Percentiles rank a stretch among this genome's conserved stretches.
These are phyloP conservation scores for Coffea canephora DNA, from an alignment of 257 asterid species.

Conservation along the genomic window DNA sequence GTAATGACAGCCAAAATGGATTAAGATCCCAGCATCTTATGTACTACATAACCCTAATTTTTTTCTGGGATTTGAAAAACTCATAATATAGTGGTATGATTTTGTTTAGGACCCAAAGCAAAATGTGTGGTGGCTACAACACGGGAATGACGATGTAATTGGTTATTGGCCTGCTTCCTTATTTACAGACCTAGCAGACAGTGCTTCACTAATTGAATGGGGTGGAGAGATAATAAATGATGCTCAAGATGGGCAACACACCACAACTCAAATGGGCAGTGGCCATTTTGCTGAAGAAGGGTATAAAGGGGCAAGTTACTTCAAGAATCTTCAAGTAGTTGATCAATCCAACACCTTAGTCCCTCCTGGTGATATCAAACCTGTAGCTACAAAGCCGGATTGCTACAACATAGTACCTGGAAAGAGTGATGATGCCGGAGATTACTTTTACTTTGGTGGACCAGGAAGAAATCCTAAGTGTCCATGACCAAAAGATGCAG, in stretches of 20 bases:
- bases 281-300: constrained; percentile 22
- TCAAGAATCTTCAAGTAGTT: constrained; percentile 12
- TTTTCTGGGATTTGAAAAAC: too few species aligned
- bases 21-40: too few species aligned
- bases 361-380: not conserved
- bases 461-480: too few species aligned
- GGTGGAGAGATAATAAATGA: constrained; percentile 23
- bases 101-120: constrained; percentile 64
- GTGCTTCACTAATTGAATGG: constrained; percentile 76
- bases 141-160: constrained; percentile 51
- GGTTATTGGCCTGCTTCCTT: constrained; percentile 81
- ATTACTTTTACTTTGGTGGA: too few species aligned
- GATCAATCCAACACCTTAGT: constrained; percentile 10
- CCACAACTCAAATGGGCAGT: constrained; percentile 28
- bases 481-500: too few species aligned
- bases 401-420: constrained; percentile 37
- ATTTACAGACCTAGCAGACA: constrained; percentile 58
- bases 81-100: not conserved
- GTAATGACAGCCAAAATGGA: not conserved
- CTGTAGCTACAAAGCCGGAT: not conserved
- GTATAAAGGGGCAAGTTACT: constrained; percentile 11
- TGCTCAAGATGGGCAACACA: constrained; percentile 15
- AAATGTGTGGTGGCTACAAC: constrained; percentile 90
- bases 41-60: too few species aligned
- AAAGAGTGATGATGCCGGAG: too few species aligned